Evolutionary conservation across 108 stramenopile genomes (phyloP).

Genomic region (Skeletonema tropicum): DNA sequence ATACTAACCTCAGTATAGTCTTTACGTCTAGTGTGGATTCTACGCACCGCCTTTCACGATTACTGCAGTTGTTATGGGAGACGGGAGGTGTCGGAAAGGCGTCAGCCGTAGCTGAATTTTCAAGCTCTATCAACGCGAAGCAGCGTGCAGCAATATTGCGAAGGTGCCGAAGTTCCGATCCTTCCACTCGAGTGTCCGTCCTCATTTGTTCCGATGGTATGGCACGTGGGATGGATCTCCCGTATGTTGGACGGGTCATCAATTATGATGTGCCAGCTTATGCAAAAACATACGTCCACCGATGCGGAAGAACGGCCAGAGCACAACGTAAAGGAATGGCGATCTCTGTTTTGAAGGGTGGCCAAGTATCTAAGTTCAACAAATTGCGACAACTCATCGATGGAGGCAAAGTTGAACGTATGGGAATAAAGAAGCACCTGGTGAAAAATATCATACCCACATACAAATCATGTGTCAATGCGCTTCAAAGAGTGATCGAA

Average conservation of each 20-base stretch:
- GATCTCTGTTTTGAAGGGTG: conserved; percentile 74
- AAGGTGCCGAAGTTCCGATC: conserved; percentile 58
- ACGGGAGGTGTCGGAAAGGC: conserved; percentile 55
- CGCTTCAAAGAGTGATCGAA: conserved; percentile 60
- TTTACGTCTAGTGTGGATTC: conserved; percentile 96
- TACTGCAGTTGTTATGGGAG: conserved; percentile 84
- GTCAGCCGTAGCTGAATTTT: conserved; percentile 70
- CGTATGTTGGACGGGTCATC: conserved; percentile 62
- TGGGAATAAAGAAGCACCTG: conserved; percentile 61
- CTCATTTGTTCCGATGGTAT: conserved; percentile 88
- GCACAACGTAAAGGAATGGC: conserved; percentile 73
- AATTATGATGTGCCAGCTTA: conserved; percentile 85
- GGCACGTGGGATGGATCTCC: conserved; percentile 86
- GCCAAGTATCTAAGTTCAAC: conserved; percentile 67
- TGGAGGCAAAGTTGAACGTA: conserved; percentile 38
- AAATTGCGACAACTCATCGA: conserved; percentile 69
- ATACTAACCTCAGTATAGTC: conserved; percentile 66
- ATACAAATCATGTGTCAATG: conserved; percentile 60
- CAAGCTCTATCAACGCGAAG: conserved; percentile 67
- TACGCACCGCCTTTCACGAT: conserved; percentile 89
- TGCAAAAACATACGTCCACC: conserved; percentile 87
- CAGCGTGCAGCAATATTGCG: conserved; percentile 68
- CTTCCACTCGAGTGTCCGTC: conserved; percentile 48
- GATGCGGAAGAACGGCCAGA: conserved; percentile 83
- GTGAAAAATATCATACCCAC: conserved; percentile 49